Evolutionary conservation across 2,329 filamentous ascomycete genomes (phyloP).

Genomic region (Domatiomyces catenatus): DNA sequence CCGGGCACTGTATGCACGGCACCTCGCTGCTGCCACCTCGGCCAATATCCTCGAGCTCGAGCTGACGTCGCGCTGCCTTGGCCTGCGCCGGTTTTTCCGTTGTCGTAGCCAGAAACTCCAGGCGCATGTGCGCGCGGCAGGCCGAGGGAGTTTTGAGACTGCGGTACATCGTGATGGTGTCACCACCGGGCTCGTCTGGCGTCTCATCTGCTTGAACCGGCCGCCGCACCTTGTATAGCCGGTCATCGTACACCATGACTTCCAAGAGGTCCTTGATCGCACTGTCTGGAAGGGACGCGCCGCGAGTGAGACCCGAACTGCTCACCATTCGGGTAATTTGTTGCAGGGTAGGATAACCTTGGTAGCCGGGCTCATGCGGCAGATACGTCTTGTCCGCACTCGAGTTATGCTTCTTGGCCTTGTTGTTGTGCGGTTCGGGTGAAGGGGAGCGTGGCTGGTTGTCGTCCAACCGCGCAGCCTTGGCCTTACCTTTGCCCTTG

Average conservation of each 20-base stretch:
- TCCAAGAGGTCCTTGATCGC: conserved; percentile 78
- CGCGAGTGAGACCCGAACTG: conserved; percentile 52
- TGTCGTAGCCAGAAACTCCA: conserved; percentile 1
- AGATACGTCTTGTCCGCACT: conserved; percentile 24
- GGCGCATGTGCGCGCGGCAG: conserved; percentile 15
- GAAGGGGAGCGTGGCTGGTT: not conserved
- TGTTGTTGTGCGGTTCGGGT: conserved; percentile 10
- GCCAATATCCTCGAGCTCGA: conserved; percentile 28
- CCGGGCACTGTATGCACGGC: conserved; percentile 81
- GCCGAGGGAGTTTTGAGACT: conserved; percentile 27
- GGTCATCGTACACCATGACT: conserved; percentile 75
- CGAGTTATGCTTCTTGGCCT: conserved; percentile 19
- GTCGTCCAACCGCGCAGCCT: conserved; percentile 8
- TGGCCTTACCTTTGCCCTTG: conserved; percentile 10
- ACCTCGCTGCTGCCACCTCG: conserved; percentile 61
- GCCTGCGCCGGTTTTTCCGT: conserved; percentile 18
- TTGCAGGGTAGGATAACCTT: conserved; percentile 62
- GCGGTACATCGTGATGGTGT: conserved; percentile 27
- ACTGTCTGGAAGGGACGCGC: conserved; percentile 33
- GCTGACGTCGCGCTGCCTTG: conserved; percentile 14
- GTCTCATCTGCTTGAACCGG: conserved; percentile 6
- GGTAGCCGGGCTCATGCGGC: conserved; percentile 49
- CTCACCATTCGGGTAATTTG: conserved; percentile 65
- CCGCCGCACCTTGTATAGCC: conserved; percentile 43
- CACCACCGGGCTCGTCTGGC: conserved; percentile 5